Percentiles rank a stretch among this genome's conserved stretches.
These are phyloP conservation scores for Rutstroemia sp. DNA, from an alignment of 2,329 filamentous ascomycete species.

Conservation along the genomic window DNA sequence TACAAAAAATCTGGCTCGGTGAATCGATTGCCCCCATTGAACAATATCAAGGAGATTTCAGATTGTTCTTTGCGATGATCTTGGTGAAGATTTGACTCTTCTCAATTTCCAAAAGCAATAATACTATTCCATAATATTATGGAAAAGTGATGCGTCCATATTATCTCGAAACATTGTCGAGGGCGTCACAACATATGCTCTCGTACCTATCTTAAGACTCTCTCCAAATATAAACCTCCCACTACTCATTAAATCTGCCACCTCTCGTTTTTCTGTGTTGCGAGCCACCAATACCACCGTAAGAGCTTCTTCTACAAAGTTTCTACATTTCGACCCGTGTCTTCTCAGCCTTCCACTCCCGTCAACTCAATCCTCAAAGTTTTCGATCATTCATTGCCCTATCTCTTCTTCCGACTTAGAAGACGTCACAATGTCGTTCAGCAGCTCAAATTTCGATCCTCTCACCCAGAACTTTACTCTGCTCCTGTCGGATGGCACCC, in stretches of 20 bases:
- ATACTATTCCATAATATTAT: background rate
- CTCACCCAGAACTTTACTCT: slow-evolving; percentile 45
- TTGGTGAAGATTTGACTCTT: background rate
- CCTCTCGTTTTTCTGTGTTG: background rate
- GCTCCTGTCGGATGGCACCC: slow-evolving; percentile 35
- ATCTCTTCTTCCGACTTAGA: background rate
- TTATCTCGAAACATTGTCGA: slow-evolving; percentile 2
- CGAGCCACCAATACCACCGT: background rate
- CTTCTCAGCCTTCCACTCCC: background rate
- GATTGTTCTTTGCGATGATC: background rate
- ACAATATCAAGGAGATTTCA: slow-evolving; percentile 4
- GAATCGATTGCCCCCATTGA: background rate
- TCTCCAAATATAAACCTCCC: background rate
- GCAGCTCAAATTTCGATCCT: slow-evolving; percentile 36
- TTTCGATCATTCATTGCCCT: background rate
- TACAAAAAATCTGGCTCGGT: background rate
- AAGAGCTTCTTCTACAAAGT: background rate
- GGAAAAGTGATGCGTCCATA: background rate
- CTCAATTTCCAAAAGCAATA: background rate
- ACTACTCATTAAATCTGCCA: background rate
- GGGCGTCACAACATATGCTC: background rate
- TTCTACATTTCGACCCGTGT: background rate
- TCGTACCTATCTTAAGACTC: background rate
- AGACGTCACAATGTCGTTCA: background rate
- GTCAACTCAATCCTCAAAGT: background rate